Percentiles rank a stretch among this genome's conserved stretches.
phyloP scores from a whole-genome alignment of 768 basidiomycete species.

The Pilatotrama ljubarskyi region DNA sequence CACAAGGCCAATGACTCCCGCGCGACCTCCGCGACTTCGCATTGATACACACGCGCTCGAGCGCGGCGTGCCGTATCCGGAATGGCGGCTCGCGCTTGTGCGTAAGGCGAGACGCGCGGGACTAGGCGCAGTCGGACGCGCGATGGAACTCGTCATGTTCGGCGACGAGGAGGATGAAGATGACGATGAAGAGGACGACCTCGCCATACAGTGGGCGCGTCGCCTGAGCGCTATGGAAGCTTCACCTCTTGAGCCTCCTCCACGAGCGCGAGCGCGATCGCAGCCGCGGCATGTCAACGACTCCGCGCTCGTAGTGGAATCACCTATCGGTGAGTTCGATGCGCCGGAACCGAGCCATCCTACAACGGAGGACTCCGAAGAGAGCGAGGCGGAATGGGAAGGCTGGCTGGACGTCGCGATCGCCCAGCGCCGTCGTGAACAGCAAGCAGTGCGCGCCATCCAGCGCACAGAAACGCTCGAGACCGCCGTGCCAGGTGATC shows the following conservation, averaged over 20 bases:
- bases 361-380: constrained; percentile 14
- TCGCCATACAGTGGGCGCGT: constrained; percentile 22
- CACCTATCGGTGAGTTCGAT: background rate
- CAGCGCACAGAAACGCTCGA: constrained; percentile 6
- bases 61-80: constrained; percentile 54
- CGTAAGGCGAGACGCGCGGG: constrained; percentile 57
- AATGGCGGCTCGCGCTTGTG: constrained; percentile 58
- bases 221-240: constrained; percentile 6
- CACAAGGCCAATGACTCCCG: constrained; percentile 31
- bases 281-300: constrained; percentile 3
- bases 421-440: constrained; percentile 38
- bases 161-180: constrained; percentile 20
- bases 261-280: constrained; percentile 6
- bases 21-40: constrained; percentile 24
- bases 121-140: constrained; percentile 55
- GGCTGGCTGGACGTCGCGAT: constrained; percentile 64
- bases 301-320: background rate
- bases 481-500: background rate
- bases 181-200: constrained; percentile 17
- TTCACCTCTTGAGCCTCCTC: constrained; percentile 23
- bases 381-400: constrained; percentile 65
- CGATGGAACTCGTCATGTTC: constrained; percentile 44
- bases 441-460: constrained; percentile 9
- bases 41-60: constrained; percentile 25
- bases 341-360: background rate